Evolutionary conservation across 176 grass and related monocot genomes (phyloP).

Genomic region (Musa troglodytarum): DNA sequence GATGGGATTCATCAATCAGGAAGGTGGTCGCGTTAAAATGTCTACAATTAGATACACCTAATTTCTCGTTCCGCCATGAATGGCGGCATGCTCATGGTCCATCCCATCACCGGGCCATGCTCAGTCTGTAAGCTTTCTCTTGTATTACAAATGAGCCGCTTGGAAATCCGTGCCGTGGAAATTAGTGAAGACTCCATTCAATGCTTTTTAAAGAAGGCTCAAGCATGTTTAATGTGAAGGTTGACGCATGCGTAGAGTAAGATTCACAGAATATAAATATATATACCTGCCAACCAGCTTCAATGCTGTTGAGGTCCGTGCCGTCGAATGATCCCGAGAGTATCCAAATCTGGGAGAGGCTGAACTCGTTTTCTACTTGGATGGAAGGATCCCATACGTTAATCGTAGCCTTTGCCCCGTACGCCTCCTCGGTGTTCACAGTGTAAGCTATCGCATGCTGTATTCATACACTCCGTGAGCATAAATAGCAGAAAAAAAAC

Average conservation of each 20-base stretch:
- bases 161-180: no score
- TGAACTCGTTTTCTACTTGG: constrained; percentile 68
- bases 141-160: no score
- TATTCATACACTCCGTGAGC: not conserved
- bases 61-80: not conserved
- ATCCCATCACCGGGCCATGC: not conserved
- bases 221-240: not conserved
- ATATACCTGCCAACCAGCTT: constrained; percentile 96
- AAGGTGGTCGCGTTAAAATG: not conserved
- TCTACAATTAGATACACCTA: not conserved
- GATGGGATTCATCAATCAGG: no score
- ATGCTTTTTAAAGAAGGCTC: not conserved
- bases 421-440: constrained; percentile 28
- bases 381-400: constrained; percentile 90
- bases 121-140: no score
- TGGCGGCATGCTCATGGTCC: not conserved
- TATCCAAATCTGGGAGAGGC: constrained; percentile 90
- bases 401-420: constrained; percentile 83
- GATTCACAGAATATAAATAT: not conserved
- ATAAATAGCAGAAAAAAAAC: not conserved
- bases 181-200: not conserved
- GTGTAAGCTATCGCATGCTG: constrained; percentile 99
- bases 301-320: constrained; percentile 99
- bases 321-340: constrained; percentile 96
- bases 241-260: no score